These are phyloP conservation scores for Hypoxylon sp. DNA, from an alignment of 2,329 filamentous ascomycete species.

Conservation along the genomic window DNA sequence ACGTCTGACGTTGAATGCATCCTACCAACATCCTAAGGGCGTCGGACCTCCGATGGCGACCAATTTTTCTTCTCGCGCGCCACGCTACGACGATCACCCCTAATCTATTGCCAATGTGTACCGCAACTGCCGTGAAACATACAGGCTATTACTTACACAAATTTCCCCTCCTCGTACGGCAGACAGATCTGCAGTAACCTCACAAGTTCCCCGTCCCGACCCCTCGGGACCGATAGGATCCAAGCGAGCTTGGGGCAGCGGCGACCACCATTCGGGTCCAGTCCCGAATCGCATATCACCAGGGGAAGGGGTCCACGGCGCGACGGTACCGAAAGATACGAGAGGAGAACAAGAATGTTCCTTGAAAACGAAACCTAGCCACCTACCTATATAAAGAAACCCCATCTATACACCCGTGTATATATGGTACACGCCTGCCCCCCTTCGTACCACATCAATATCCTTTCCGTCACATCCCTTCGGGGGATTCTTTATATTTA, in stretches of 20 bases:
- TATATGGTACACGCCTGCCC: constrained; percentile 1
- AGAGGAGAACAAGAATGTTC: constrained; percentile 2
- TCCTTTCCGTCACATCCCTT: neutral
- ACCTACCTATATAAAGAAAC: neutral
- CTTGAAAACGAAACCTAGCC: neutral
- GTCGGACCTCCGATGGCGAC: neutral
- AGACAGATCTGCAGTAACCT: too few species aligned
- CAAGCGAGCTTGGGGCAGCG: too few species aligned
- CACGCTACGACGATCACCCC: neutral
- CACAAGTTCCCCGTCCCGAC: neutral
- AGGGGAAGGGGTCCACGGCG: neutral
- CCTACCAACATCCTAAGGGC: neutral
- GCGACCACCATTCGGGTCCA: neutral
- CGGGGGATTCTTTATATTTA: constrained; percentile 1
- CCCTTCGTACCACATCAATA: neutral
- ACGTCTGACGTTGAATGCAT: too few species aligned
- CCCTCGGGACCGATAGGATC: constrained; percentile 1
- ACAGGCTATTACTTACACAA: neutral
- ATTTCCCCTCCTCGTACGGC: too few species aligned
- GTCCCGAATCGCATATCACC: neutral
- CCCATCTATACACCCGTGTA: neutral
- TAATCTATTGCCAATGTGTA: too few species aligned
- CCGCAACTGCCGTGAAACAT: neutral
- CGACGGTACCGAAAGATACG: neutral
- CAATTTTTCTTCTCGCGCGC: neutral